phyloP scores from a whole-genome alignment of 148 eudicot species.

The Rhododendron vialii region DNA sequence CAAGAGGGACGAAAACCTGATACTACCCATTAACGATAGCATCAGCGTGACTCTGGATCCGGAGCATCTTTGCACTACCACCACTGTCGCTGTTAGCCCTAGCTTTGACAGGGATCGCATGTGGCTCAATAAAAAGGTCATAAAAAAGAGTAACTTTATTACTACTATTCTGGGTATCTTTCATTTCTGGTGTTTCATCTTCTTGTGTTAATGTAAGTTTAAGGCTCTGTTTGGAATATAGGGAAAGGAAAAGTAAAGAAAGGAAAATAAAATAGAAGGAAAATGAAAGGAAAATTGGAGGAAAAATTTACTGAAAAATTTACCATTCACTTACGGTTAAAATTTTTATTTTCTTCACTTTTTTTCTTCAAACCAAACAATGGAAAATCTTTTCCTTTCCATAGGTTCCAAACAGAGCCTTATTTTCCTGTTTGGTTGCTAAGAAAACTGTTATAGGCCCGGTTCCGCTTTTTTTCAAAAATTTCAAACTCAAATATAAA shows the following conservation, averaged over 20 bases:
- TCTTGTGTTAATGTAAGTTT: background rate
- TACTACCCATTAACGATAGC: slow-evolving; percentile 83
- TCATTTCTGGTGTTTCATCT: background rate
- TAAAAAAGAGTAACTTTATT: background rate
- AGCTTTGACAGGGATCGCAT: slow-evolving; percentile 68
- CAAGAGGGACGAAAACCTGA: slow-evolving; percentile 79
- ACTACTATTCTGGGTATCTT: background rate
- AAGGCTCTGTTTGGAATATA: no score
- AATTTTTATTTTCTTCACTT: no score
- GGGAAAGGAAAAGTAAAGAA: no score
- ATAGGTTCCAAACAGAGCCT: no score
- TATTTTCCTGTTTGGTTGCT: background rate
- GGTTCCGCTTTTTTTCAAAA: no score
- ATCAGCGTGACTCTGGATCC: slow-evolving; percentile 97
- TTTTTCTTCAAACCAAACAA: no score
- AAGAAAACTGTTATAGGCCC: background rate
- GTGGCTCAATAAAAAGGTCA: slow-evolving; percentile 97
- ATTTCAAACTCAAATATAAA: no score
- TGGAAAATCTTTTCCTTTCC: no score
- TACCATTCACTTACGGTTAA: no score
- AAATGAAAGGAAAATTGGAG: no score
- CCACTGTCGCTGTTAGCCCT: slow-evolving; percentile 88
- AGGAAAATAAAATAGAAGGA: no score
- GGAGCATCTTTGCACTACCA: slow-evolving; percentile 85
- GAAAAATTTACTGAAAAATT: no score